A percentile compares a stretch with the other conserved stretches of the same genome.
phyloP scores from a whole-genome alignment of 179 eudicot genomes.

The Corrigiola litoralis region DNA sequence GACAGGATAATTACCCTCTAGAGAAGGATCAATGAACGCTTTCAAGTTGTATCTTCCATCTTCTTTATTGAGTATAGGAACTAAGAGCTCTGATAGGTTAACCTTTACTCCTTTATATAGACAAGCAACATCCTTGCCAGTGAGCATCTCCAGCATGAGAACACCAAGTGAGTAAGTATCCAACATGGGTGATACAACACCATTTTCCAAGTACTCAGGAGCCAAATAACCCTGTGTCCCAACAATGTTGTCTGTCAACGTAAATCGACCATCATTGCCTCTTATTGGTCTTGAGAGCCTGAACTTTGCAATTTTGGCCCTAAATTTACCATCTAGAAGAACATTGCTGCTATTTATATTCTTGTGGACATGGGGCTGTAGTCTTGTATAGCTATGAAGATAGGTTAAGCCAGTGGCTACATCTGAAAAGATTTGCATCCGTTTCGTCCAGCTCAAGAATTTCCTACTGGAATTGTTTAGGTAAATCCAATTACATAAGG shows the following conservation, averaged over 20 bases:
- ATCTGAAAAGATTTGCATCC: conserved; percentile 37
- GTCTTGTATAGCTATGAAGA: conserved; percentile 51
- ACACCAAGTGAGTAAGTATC: conserved; percentile 88
- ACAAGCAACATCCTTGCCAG: conserved; percentile 50
- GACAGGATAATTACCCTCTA: conserved; percentile 28
- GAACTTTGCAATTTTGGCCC: conserved; percentile 51
- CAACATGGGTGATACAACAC: conserved; percentile 54
- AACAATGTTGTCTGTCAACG: conserved; percentile 27
- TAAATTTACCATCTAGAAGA: conserved; percentile 35
- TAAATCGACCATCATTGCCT: conserved; percentile 26
- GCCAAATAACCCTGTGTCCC: conserved; percentile 63
- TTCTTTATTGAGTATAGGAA: conserved; percentile 21
- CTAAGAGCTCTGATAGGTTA: conserved; percentile 30
- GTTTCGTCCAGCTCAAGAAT: conserved; percentile 31
- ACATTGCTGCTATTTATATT: conserved; percentile 41
- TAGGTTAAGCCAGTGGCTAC: conserved; percentile 47
- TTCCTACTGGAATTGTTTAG: conserved; percentile 1
- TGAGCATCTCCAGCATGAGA: conserved; percentile 60
- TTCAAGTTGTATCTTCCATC: conserved; percentile 18
- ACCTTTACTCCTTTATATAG: conserved; percentile 27
- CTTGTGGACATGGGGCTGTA: conserved; percentile 50
- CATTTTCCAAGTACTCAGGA: conserved; percentile 56
- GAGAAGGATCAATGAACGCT: conserved; percentile 31
- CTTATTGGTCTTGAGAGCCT: conserved; percentile 39
- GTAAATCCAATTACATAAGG: conserved; percentile 53